Conservation (phyloP, 768 basidiomycete genomes). For the Vararia minispora region DNA sequence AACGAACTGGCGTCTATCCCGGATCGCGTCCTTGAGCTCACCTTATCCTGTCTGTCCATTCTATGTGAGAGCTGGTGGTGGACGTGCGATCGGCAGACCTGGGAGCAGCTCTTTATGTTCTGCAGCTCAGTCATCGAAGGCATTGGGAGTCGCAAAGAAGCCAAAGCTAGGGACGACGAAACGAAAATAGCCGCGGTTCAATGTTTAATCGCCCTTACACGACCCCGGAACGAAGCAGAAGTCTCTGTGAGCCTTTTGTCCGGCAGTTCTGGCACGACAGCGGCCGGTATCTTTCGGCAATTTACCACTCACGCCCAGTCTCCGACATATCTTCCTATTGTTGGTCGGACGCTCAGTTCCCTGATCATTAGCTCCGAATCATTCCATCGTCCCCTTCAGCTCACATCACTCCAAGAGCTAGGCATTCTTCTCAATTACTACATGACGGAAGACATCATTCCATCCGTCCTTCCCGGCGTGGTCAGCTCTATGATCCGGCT, state of each 20-base stretch:
- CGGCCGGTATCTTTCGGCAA: conserved; percentile 25
- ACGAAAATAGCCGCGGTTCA: conserved; percentile 63
- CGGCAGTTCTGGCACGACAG: too few relatives aligned
- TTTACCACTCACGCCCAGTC: conserved; percentile 30
- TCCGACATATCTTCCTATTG: conserved; percentile 52
- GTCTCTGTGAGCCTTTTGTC: too few relatives aligned
- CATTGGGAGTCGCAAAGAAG: conserved; percentile 57
- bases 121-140: conserved; percentile 55
- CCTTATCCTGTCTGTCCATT: conserved; percentile 45
- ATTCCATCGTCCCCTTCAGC: conserved; percentile 48
- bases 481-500: conserved; percentile 69
- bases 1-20: conserved; percentile 61
- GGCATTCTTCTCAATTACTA: conserved; percentile 38
- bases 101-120: conserved; percentile 83
- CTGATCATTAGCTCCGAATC: conserved; percentile 53
- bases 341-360: conserved; percentile 75
- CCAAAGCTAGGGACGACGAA: conserved; percentile 66
- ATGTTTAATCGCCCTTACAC: conserved; percentile 57
- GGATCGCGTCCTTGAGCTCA: conserved; percentile 67
- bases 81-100: conserved; percentile 56
- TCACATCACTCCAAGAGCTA: conserved; percentile 47
- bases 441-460: conserved; percentile 39
- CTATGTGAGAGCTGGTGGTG: conserved; percentile 81
- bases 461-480: conserved; percentile 75
- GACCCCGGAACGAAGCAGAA: conserved; percentile 33